These are phyloP conservation scores for Trichoderma orchidacearum DNA, from an alignment of 495 filamentous ascomycete species.

Conservation along the genomic window DNA sequence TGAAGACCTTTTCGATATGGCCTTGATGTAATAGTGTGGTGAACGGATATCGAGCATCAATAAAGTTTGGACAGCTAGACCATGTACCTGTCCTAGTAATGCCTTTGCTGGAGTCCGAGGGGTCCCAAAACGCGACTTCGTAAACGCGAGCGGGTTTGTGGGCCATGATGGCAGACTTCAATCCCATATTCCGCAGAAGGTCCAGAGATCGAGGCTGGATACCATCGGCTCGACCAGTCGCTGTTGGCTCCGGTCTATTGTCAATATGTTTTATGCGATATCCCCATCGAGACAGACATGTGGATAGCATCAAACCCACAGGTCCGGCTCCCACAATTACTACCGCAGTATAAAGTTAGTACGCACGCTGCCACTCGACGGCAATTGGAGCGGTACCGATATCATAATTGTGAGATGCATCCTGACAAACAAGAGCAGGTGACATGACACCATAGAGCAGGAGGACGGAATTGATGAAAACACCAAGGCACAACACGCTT, in stretches of 20 bases:
- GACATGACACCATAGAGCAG: neutral
- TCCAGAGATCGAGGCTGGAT: conserved; percentile 72
- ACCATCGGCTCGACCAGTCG: conserved; percentile 65
- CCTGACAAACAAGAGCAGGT: neutral
- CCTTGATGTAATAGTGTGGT: conserved; percentile 66
- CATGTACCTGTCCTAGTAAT: conserved; percentile 57
- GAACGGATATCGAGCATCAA: conserved; percentile 64
- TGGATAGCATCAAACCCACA: conserved; percentile 76
- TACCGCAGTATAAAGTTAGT: conserved; percentile 3
- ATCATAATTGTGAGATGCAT: neutral
- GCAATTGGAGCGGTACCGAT: neutral
- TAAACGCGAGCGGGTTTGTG: conserved; percentile 57
- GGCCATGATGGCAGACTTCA: conserved; percentile 65
- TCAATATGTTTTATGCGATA: conserved; percentile 60
- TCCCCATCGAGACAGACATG: conserved; percentile 60
- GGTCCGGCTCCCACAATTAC: conserved; percentile 85
- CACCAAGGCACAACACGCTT: too few relatives aligned
- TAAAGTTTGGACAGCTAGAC: conserved; percentile 57
- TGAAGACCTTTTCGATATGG: conserved; percentile 57
- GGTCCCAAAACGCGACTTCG: conserved; percentile 72
- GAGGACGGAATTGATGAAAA: too few relatives aligned
- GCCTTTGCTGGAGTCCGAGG: conserved; percentile 38
- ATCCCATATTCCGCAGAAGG: conserved; percentile 56
- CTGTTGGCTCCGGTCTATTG: conserved; percentile 52
- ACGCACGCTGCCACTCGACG: neutral